Conservation (phyloP, 345 rosid species). For the Rhizophora mangle region DNA sequence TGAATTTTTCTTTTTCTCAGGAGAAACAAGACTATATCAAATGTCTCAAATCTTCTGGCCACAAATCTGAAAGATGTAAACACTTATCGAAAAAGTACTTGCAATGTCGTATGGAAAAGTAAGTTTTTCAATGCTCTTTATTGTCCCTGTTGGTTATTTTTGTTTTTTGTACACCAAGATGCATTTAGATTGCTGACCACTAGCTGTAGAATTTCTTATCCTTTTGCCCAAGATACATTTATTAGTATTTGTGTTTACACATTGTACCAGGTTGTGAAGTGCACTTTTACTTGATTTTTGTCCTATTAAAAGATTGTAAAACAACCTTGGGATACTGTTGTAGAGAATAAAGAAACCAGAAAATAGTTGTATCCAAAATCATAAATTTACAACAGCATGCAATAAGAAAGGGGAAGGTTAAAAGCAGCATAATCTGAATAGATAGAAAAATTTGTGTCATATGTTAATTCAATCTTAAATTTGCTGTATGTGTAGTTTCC, state of each 20-base stretch:
- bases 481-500: background rate
- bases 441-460: background rate
- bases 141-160: background rate
- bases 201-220: no score
- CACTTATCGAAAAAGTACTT: slow-evolving; percentile 71
- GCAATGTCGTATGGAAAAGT: slow-evolving; percentile 93
- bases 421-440: background rate
- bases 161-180: background rate
- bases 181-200: background rate
- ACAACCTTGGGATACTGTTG: background rate
- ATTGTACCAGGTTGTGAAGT: no score
- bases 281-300: no score
- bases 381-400: background rate
- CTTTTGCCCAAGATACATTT: no score
- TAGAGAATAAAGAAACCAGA: background rate
- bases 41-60: slow-evolving; percentile 76
- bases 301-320: background rate
- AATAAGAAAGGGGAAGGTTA: background rate
- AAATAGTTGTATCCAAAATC: background rate
- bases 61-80: slow-evolving; percentile 75
- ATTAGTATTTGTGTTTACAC: no score
- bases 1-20: slow-evolving; percentile 34
- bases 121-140: slow-evolving; percentile 26
- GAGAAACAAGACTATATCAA: slow-evolving; percentile 86
- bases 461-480: no score